These are phyloP conservation scores for Fraxinus xanthoxyloides DNA, from an alignment of 305 asterid genomes.

Conservation along the genomic window DNA sequence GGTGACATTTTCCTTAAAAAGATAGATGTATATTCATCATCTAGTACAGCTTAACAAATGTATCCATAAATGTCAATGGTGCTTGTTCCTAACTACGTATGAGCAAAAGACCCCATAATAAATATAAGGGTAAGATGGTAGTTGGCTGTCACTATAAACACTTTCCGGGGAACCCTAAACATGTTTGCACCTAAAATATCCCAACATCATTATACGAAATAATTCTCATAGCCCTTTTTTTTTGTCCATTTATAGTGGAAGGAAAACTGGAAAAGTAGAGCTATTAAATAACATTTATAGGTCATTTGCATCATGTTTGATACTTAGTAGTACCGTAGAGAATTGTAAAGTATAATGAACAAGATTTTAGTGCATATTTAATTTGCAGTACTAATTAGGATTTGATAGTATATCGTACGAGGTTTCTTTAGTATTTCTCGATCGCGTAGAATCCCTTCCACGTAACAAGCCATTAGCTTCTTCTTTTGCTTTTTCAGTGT, in stretches of 20 bases:
- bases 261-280: slow-evolving; percentile 12
- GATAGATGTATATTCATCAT: neutral
- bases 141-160: neutral
- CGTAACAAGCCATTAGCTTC: neutral
- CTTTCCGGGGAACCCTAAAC: slow-evolving; percentile 18
- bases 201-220: slow-evolving; percentile 32
- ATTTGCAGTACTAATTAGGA: neutral
- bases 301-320: neutral
- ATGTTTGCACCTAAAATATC: slow-evolving; percentile 46
- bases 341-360: neutral
- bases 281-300: slow-evolving; percentile 7
- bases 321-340: neutral
- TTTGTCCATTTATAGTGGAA: slow-evolving; percentile 39
- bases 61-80: neutral
- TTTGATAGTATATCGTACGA: neutral
- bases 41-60: neutral
- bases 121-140: neutral
- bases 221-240: slow-evolving; percentile 22
- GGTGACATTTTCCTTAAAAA: too few relatives aligned
- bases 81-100: neutral
- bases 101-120: neutral
- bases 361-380: neutral
- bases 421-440: neutral
- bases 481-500: neutral
- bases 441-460: neutral